These are phyloP conservation scores for Actinomortierella wolfii DNA, from an alignment of 371 early-diverging fungal genomes.

Conservation along the genomic window DNA sequence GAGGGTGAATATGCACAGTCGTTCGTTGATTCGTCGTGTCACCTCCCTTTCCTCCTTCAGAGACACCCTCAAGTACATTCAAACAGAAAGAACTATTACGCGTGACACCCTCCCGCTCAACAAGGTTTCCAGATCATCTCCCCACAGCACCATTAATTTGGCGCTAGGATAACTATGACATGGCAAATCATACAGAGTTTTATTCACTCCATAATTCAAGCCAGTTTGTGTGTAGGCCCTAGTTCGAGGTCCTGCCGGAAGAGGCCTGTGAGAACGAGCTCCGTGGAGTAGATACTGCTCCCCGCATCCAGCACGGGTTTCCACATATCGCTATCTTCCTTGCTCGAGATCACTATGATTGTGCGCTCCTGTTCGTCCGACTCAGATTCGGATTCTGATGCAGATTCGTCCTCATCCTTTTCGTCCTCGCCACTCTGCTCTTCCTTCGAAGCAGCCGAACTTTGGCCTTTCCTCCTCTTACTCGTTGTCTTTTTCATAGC, in stretches of 20 bases:
- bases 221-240: slow-evolving; percentile 14
- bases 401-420: not conserved
- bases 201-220: slow-evolving; percentile 7
- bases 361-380: slow-evolving; percentile 8
- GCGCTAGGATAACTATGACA: too few relatives aligned
- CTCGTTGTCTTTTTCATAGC: not conserved
- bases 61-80: too few relatives aligned
- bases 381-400: slow-evolving; percentile 4
- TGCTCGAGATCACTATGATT: slow-evolving; percentile 27
- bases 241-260: slow-evolving; percentile 26
- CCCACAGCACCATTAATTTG: too few relatives aligned
- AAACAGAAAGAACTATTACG: too few relatives aligned
- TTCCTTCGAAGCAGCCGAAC: not conserved
- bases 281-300: slow-evolving; percentile 28
- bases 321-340: slow-evolving; percentile 43
- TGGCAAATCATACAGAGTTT: too few relatives aligned
- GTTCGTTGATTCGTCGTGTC: too few relatives aligned
- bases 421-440: not conserved
- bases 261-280: slow-evolving; percentile 22
- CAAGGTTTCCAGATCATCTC: not conserved
- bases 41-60: too few relatives aligned
- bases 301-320: slow-evolving; percentile 21
- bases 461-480: not conserved
- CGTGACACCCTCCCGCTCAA: not conserved
- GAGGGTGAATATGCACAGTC: too few relatives aligned